phyloP scores from a whole-genome alignment of 805 yeast species.

The Dipodascopsis uninucleata region DNA sequence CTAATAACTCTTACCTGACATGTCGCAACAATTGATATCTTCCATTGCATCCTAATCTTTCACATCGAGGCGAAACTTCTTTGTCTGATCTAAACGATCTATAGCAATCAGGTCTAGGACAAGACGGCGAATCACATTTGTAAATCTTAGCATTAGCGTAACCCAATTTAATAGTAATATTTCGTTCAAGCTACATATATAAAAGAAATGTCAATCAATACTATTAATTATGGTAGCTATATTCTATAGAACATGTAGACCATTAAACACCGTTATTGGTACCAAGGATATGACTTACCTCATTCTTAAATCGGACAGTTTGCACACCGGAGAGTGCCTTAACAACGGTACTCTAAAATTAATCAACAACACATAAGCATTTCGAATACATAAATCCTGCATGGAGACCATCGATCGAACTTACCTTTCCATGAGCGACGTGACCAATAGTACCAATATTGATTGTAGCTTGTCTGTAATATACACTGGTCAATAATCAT shows the following conservation, averaged over 20 bases:
- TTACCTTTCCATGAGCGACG: conserved; percentile 83
- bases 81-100: conserved; percentile 90
- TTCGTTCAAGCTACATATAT: conserved; percentile 67
- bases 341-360: conserved; percentile 65
- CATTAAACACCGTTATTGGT: too few species aligned
- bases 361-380: background rate
- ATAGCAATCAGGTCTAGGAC: conserved; percentile 94
- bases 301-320: conserved; percentile 98
- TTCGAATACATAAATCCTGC: background rate
- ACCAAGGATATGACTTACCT: conserved; percentile 35
- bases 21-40: conserved; percentile 90
- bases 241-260: too few species aligned
- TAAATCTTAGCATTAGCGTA: conserved; percentile 98
- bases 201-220: background rate
- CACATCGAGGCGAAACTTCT: conserved; percentile 91
- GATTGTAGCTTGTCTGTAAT: conserved; percentile 89
- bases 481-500: too few species aligned
- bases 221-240: background rate
- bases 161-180: conserved; percentile 96
- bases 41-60: conserved; percentile 81
- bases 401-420: too few species aligned
- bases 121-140: conserved; percentile 77
- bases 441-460: conserved; percentile 97
- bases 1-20: conserved; percentile 46
- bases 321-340: conserved; percentile 98